phyloP scores from a whole-genome alignment of 345 rosid species.

The Corymbia maculata region DNA sequence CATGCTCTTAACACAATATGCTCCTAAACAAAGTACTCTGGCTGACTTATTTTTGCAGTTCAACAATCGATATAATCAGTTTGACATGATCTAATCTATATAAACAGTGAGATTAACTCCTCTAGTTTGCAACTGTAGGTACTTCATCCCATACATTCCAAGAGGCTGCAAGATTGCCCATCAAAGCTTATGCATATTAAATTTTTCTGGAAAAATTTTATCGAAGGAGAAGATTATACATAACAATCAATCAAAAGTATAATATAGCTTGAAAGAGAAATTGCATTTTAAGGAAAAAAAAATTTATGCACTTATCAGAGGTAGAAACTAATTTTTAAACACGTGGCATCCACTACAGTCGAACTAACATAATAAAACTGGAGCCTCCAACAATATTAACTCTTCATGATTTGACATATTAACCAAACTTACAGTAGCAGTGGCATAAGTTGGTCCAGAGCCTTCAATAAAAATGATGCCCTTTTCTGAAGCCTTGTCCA shows the following conservation, averaged over 20 bases:
- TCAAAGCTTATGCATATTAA: background rate
- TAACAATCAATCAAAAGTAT: background rate
- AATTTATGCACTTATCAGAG: background rate
- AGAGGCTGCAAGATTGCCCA: background rate
- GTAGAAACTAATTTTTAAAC: background rate
- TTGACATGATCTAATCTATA: background rate
- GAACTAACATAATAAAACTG: background rate
- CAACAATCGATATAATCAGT: background rate
- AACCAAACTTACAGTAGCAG: constrained; percentile 48
- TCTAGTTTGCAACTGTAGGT: background rate
- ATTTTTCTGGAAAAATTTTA: background rate
- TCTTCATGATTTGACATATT: background rate
- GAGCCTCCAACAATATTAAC: background rate
- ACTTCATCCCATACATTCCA: background rate
- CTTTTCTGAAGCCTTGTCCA: constrained; percentile 58
- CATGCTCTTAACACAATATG: background rate
- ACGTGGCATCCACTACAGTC: background rate
- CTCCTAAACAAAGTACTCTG: background rate
- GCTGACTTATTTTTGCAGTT: background rate
- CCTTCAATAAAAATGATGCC: constrained; percentile 78
- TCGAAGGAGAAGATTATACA: background rate
- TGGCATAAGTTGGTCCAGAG: constrained; percentile 93
- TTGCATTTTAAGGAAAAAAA: background rate
- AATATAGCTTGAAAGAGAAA: background rate
- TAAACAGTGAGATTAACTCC: background rate